A percentile compares a stretch with the other conserved stretches of the same genome.
These are phyloP conservation scores for Novymonas esmeraldas DNA, from an alignment of 208 protist genomes.

Conservation along the genomic window DNA sequence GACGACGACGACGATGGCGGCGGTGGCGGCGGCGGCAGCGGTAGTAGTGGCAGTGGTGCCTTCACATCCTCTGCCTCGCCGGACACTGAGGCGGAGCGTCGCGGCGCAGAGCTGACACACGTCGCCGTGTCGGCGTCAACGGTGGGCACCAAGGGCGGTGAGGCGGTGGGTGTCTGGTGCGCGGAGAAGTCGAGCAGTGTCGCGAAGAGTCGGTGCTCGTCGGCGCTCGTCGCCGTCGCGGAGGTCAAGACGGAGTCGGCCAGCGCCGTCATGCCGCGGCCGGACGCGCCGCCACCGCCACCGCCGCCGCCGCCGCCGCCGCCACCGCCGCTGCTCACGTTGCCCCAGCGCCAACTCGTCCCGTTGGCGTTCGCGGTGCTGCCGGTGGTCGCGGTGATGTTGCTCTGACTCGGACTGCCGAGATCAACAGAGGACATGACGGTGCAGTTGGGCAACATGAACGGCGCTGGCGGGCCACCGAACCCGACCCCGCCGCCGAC, in stretches of 20 bases:
- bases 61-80: too few species aligned
- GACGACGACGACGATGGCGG: too few species aligned
- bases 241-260: neutral
- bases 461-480: neutral
- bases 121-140: neutral
- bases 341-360: neutral
- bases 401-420: constrained; percentile 12
- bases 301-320: neutral
- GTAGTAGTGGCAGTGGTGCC: too few species aligned
- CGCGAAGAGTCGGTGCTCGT: neutral
- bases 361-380: neutral
- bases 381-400: neutral
- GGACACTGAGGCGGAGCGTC: too few species aligned
- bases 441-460: constrained; percentile 19
- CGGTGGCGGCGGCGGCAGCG: too few species aligned
- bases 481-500: too few species aligned
- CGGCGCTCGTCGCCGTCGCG: neutral
- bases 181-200: neutral
- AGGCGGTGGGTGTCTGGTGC: neutral
- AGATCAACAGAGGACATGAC: constrained; percentile 24
- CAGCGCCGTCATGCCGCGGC: neutral
- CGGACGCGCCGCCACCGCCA: neutral
- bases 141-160: neutral
- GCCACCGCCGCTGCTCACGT: neutral
- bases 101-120: neutral